Base-by-base conservation (phyloP, 2,329 filamentous ascomycete genomes). In the Venturia effusa region DNA sequence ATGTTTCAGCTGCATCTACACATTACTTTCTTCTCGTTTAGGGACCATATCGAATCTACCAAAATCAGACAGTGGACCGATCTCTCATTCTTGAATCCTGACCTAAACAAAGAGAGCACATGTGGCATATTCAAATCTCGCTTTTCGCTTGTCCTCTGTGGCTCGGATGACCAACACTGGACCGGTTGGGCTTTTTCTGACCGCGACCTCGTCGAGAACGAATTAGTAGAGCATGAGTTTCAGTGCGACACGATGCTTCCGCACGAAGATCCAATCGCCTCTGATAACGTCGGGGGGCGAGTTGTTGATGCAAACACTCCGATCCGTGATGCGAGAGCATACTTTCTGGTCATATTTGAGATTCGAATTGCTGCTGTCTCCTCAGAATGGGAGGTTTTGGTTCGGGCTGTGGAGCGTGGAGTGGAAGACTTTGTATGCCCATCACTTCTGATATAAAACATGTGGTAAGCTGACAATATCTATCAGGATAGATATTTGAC, bases 291-390 rank as follows among this genome's bases (percentile, higher is more conserved):
- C 22, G 11, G 48, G 27, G 30, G 24, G 48, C 30, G 41, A 40
- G 59, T 64, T 48, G n/a, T 62, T 19, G n/a, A 59, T 43, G 51
- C 62, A 45, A 41, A 59, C n/a, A 8, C 40, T 1, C 59, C 59
- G 17, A 32, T 65, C 7, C 45, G 34, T 34, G 43, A 65, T 40
- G 43, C 59, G 1, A 8, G 63, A 27, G 59, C 32, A 22, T 65
- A 65, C 34, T 65, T 62, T 37, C 59, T 65, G n/a, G 19, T 24
- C 11, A 54, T 54, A 6, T 54, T 54, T 54, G 3, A 30, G 24
- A 3, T 6, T 0, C 48, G 48, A 27, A 54, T 54, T 4, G 2
- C 15, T 11, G 30, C 11, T 22, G 24, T 54, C 19, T 11, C 30
- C 4, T 27, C 27, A 13, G n/a, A 51, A 51, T 27, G n/a, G n/a